phyloP scores from a whole-genome alignment of 2,329 filamentous ascomycete species.

The Coleophoma crateriformis region DNA sequence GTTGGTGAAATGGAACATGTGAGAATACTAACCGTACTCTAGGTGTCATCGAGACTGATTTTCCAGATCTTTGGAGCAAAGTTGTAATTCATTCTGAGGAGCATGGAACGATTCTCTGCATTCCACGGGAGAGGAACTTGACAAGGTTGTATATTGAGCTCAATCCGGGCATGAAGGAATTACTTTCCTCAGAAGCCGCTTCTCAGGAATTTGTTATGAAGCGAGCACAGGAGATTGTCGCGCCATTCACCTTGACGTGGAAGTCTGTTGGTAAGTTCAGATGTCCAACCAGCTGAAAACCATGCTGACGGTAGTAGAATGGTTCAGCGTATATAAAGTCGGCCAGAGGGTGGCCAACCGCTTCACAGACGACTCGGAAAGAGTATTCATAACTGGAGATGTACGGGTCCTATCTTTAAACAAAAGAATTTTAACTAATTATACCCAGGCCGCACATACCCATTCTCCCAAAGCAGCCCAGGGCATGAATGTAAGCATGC shows the following conservation, averaged over 20 bases:
- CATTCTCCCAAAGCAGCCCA: constrained; percentile 61
- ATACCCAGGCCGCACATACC: constrained; percentile 46
- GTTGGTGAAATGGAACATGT: constrained; percentile 33
- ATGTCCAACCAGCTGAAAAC: constrained; percentile 27
- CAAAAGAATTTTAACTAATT: constrained; percentile 27
- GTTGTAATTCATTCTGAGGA: constrained; percentile 45
- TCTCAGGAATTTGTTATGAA: constrained; percentile 67
- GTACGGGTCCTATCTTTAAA: constrained; percentile 32
- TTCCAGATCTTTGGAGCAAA: constrained; percentile 58
- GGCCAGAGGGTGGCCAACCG: constrained; percentile 53
- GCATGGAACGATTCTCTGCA: constrained; percentile 53
- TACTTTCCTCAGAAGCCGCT: constrained; percentile 26
- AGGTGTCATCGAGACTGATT: constrained; percentile 32
- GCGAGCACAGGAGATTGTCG: constrained; percentile 55
- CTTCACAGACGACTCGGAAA: constrained; percentile 42
- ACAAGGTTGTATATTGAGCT: constrained; percentile 62
- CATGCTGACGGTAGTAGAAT: constrained; percentile 56
- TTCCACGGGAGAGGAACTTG: constrained; percentile 54
- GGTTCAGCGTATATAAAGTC: constrained; percentile 55
- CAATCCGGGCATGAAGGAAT: constrained; percentile 38
- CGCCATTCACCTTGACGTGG: constrained; percentile 52
- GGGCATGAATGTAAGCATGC: constrained; percentile 51
- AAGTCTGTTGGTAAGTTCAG: constrained; percentile 71
- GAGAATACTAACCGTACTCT: constrained; percentile 33
- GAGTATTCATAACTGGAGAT: constrained; percentile 52